Evolutionary conservation across 2,329 filamentous ascomycete species (phyloP).

Genomic region (Neospermospora avenae): DNA sequence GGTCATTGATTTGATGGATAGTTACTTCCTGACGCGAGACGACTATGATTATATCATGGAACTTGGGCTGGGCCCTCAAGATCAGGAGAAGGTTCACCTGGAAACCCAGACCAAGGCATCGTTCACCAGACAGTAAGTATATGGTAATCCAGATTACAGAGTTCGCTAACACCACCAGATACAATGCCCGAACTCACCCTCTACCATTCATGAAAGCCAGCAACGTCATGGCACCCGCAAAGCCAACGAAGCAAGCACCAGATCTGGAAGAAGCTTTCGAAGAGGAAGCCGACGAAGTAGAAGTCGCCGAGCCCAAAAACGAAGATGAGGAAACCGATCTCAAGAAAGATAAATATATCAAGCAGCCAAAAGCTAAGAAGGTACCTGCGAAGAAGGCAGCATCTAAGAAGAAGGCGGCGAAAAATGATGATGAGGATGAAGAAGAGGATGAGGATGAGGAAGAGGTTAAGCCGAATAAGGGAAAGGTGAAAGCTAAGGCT

Average conservation of each 20-base stretch:
- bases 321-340: slow-evolving; percentile 75
- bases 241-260: slow-evolving; percentile 70
- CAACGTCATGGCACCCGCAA: slow-evolving; percentile 69
- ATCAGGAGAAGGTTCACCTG: slow-evolving; percentile 70
- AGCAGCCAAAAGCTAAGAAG: slow-evolving; percentile 76
- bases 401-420: slow-evolving; percentile 36
- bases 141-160: background rate
- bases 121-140: slow-evolving; percentile 80
- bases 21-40: slow-evolving; percentile 90
- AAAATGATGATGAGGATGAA: slow-evolving; percentile 26
- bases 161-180: slow-evolving; percentile 47
- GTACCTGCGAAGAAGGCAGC: slow-evolving; percentile 44
- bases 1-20: slow-evolving; percentile 94
- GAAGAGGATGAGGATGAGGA: slow-evolving; percentile 26
- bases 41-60: slow-evolving; percentile 93
- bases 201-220: slow-evolving; percentile 95
- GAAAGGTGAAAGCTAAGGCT: slow-evolving; percentile 22
- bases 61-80: slow-evolving; percentile 82
- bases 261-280: slow-evolving; percentile 96
- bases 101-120: slow-evolving; percentile 82
- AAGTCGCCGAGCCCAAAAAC: slow-evolving; percentile 49
- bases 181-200: slow-evolving; percentile 83
- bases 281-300: slow-evolving; percentile 69
- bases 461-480: slow-evolving; percentile 30
- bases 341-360: slow-evolving; percentile 95